Conservation (phyloP, 1,139 yeast genomes). For the Candida sp. region DNA sequence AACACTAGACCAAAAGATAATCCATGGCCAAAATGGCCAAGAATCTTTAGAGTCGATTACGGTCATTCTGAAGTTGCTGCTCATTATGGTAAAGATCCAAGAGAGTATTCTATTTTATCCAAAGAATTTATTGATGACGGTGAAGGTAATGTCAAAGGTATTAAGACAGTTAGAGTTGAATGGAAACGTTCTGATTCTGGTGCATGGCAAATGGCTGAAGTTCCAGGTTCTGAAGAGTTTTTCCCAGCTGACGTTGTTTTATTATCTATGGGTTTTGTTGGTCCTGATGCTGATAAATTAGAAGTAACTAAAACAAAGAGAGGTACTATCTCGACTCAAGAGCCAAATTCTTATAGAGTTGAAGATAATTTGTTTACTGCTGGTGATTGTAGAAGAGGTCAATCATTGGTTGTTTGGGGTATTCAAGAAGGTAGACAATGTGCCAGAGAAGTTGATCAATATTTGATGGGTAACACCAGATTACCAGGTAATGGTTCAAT, state of each 20-base stretch:
- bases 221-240: constrained; percentile 90
- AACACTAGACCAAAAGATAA: constrained; percentile 84
- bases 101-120: constrained; percentile 93
- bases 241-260: constrained; percentile 95
- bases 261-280: constrained; percentile 96
- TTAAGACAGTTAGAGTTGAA: constrained; percentile 94
- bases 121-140: constrained; percentile 96
- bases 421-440: constrained; percentile 99
- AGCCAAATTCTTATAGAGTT: constrained; percentile 71
- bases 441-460: constrained; percentile 89
- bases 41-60: constrained; percentile 95
- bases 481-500: constrained; percentile 95
- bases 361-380: constrained; percentile 81
- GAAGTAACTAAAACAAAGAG: constrained; percentile 73
- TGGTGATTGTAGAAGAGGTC: constrained; percentile 99
- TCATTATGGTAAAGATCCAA: constrained; percentile 96
- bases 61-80: constrained; percentile 96
- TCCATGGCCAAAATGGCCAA: constrained; percentile 99
- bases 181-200: constrained; percentile 97
- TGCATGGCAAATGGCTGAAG: constrained; percentile 99
- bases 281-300: constrained; percentile 87
- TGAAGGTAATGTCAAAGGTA: constrained; percentile 89
- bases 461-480: constrained; percentile 72
- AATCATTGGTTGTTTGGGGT: constrained; percentile 98
- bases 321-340: constrained; percentile 77